Evolutionary conservation across 2,329 filamentous ascomycete genomes (phyloP).

Genomic region (Xylariomycetidae sp.): DNA sequence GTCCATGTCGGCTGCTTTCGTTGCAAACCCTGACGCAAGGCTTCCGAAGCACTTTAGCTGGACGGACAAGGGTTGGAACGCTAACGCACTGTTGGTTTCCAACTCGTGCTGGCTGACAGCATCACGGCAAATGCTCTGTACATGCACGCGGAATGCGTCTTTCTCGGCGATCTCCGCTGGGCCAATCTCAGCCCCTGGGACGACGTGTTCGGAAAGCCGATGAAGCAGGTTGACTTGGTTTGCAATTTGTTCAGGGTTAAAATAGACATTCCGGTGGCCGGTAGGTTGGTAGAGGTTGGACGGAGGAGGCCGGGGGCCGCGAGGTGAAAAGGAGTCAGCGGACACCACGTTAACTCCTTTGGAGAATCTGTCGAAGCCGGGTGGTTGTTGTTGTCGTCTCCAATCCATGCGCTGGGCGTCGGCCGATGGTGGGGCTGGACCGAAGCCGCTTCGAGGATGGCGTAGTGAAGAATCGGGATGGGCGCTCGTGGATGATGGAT

Average conservation of each 20-base stretch:
- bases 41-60: conserved; percentile 75
- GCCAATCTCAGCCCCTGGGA: conserved; percentile 58
- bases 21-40: conserved; percentile 77
- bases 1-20: conserved; percentile 86
- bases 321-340: conserved; percentile 19
- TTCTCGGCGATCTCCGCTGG: conserved; percentile 60
- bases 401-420: conserved; percentile 14
- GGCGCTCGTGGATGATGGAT: too few species aligned
- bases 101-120: conserved; percentile 50
- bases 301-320: conserved; percentile 15
- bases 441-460: conserved; percentile 12
- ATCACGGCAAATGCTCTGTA: conserved; percentile 60
- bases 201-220: conserved; percentile 38
- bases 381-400: conserved; percentile 17
- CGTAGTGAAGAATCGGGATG: conserved; percentile 6
- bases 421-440: conserved; percentile 9
- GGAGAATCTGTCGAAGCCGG: conserved; percentile 7
- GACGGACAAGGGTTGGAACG: conserved; percentile 52
- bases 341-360: conserved; percentile 17
- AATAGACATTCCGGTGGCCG: conserved; percentile 21
- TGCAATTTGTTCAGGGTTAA: conserved; percentile 39
- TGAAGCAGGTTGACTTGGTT: conserved; percentile 45
- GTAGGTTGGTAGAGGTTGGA: conserved; percentile 26
- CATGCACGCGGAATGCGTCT: conserved; percentile 58
- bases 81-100: conserved; percentile 28